Evolutionary conservation across 352 stramenopile genomes (phyloP).

Genomic region (Globisporangium parvum): DNA sequence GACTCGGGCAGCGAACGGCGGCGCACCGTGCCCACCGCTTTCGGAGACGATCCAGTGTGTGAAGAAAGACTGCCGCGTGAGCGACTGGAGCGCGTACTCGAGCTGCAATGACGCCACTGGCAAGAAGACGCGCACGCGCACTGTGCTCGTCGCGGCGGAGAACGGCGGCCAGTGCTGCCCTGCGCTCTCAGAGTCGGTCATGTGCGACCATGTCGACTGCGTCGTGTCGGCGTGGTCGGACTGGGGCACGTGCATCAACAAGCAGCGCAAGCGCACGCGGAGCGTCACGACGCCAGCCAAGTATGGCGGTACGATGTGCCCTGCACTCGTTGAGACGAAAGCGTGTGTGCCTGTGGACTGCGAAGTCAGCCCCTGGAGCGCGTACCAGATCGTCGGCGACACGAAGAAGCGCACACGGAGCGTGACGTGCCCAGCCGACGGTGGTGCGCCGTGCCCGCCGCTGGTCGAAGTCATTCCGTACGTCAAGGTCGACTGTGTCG

Average conservation of each 20-base stretch:
- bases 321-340: constrained; percentile 18
- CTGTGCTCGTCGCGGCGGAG: constrained; percentile 26
- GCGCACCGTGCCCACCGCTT: constrained; percentile 21
- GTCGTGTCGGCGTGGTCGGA: constrained; percentile 33
- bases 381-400: constrained; percentile 25
- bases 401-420: constrained; percentile 33
- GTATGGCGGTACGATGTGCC: constrained; percentile 30
- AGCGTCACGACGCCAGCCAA: constrained; percentile 23
- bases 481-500: constrained; percentile 33
- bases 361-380: constrained; percentile 26
- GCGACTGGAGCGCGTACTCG: constrained; percentile 27
- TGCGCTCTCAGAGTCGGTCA: constrained; percentile 14
- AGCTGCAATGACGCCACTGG: constrained; percentile 28
- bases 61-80: constrained; percentile 26
- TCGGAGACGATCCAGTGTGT: constrained; percentile 16
- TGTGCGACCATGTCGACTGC: constrained; percentile 42
- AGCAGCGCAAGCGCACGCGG: constrained; percentile 29
- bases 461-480: constrained; percentile 32
- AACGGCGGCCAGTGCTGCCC: constrained; percentile 30
- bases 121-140: constrained; percentile 37
- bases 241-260: constrained; percentile 31
- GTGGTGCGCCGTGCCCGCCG: constrained; percentile 34
- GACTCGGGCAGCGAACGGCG: constrained; percentile 19
- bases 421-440: constrained; percentile 30
- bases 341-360: constrained; percentile 39